Conservation (phyloP, 495 filamentous ascomycete genomes). For the Penicillium paradoxum region DNA sequence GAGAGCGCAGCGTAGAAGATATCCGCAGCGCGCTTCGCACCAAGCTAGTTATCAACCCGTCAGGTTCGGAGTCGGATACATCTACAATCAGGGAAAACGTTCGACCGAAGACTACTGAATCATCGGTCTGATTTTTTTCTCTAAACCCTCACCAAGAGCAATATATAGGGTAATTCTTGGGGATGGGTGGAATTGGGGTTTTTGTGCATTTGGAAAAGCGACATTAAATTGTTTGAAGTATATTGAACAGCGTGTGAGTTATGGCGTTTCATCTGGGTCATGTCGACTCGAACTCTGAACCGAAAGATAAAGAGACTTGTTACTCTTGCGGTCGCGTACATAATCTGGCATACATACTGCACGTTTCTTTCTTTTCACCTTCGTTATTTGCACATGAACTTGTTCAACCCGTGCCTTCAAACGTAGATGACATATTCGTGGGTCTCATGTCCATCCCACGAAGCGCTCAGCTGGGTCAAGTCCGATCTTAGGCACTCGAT, state of each 20-base stretch:
- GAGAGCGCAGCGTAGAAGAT: constrained; percentile 51
- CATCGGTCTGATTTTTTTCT: constrained; percentile 21
- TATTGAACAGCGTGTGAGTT: constrained; percentile 28
- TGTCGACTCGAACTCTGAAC: constrained; percentile 9
- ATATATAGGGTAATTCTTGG: neutral
- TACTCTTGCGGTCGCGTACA: constrained; percentile 2
- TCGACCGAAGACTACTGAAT: constrained; percentile 14
- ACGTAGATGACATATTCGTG: neutral
- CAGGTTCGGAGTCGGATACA: constrained; percentile 18
- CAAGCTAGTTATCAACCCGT: constrained; percentile 36
- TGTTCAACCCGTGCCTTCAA: neutral
- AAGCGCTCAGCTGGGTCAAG: neutral
- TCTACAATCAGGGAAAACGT: constrained; percentile 22
- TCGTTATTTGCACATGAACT: neutral
- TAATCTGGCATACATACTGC: neutral
- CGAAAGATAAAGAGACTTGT: neutral
- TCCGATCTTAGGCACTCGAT: neutral
- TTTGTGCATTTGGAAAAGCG: constrained; percentile 15
- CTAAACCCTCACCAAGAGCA: neutral
- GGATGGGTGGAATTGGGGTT: neutral
- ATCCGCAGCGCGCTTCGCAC: constrained; percentile 51
- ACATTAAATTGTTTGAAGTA: constrained; percentile 15
- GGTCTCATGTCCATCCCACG: neutral
- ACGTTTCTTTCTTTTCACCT: neutral
- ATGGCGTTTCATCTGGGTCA: constrained; percentile 22